These are phyloP conservation scores for Setomelanomma holmii DNA, from an alignment of 2,329 filamentous ascomycete genomes.

Conservation along the genomic window DNA sequence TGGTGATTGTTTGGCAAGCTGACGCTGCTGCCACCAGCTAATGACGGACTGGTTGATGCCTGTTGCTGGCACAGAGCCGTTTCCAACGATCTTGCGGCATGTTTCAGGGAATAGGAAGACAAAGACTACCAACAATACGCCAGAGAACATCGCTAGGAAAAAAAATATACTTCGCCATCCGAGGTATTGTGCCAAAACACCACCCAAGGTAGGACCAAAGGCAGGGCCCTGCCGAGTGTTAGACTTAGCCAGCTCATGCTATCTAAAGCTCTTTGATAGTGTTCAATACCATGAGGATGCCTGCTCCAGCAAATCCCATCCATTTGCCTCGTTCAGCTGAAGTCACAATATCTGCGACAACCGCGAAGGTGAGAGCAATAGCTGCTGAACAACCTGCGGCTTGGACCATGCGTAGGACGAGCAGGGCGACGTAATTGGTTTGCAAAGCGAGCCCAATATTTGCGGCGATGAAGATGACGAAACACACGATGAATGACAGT, in stretches of 20 bases:
- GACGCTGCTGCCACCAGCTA: slow-evolving; percentile 38
- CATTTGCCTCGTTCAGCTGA: slow-evolving; percentile 75
- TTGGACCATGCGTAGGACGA: slow-evolving; percentile 47
- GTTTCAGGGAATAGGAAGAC: slow-evolving; percentile 53
- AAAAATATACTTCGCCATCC: slow-evolving; percentile 52
- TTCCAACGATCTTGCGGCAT: slow-evolving; percentile 53
- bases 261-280: not conserved
- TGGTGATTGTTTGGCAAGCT: slow-evolving; percentile 13
- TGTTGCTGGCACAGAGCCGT: slow-evolving; percentile 44
- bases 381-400: slow-evolving; percentile 51
- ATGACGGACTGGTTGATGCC: slow-evolving; percentile 42
- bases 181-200: slow-evolving; percentile 37
- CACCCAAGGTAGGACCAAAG: slow-evolving; percentile 47
- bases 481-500: slow-evolving; percentile 58
- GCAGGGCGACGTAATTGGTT: slow-evolving; percentile 44
- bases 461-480: slow-evolving; percentile 46
- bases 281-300: slow-evolving; percentile 46
- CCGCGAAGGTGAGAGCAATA: slow-evolving; percentile 68
- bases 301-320: slow-evolving; percentile 69
- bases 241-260: not conserved
- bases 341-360: slow-evolving; percentile 75
- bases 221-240: slow-evolving; percentile 19
- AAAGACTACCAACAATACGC: slow-evolving; percentile 43
- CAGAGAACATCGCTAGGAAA: slow-evolving; percentile 52
- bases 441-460: slow-evolving; percentile 48